A percentile compares a stretch with the other conserved stretches of the same genome.
Evolutionary conservation across 2,329 filamentous ascomycete species (phyloP).

Genomic region (Salinomyces thailandicus): DNA sequence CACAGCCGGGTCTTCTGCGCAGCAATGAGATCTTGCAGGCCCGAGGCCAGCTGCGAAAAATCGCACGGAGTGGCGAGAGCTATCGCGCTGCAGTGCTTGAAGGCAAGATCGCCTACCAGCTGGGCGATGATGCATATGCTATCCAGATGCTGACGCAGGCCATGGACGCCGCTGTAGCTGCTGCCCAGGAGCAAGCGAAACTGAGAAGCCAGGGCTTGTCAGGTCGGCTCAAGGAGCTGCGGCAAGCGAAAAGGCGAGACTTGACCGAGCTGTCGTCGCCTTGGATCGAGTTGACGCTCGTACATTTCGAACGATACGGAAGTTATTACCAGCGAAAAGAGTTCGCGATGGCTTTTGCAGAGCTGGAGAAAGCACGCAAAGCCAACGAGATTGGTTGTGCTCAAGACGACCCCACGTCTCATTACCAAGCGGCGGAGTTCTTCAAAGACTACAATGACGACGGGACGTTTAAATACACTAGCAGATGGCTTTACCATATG

Average conservation of each 20-base stretch:
- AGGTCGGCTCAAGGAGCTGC: constrained; percentile 1
- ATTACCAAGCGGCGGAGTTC: constrained; percentile 26
- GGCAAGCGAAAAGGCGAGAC: background rate
- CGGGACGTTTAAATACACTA: constrained; percentile 17
- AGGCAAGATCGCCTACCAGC: constrained; percentile 17
- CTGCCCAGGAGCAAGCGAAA: constrained; percentile 1
- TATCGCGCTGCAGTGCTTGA: constrained; percentile 22
- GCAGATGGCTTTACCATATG: constrained; percentile 33
- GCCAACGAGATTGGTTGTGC: constrained; percentile 28
- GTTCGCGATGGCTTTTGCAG: constrained; percentile 5
- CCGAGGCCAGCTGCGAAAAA: constrained; percentile 13
- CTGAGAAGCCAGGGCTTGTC: constrained; percentile 1
- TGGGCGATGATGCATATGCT: constrained; percentile 17
- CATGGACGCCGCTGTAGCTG: constrained; percentile 13
- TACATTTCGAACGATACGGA: constrained; percentile 13
- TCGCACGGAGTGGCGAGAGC: constrained; percentile 13
- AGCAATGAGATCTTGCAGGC: constrained; percentile 10
- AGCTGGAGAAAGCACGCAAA: constrained; percentile 17
- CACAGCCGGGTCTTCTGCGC: constrained; percentile 9
- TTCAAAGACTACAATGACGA: constrained; percentile 11
- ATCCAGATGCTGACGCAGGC: constrained; percentile 19
- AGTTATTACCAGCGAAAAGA: constrained; percentile 3
- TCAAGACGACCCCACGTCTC: constrained; percentile 35
- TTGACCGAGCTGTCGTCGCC: constrained; percentile 18
- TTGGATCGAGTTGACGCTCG: constrained; percentile 22